A percentile compares a stretch with the other conserved stretches of the same genome.
phyloP scores from a whole-genome alignment of 495 filamentous ascomycete genomes.

The Hypoxylon subgilvum region DNA sequence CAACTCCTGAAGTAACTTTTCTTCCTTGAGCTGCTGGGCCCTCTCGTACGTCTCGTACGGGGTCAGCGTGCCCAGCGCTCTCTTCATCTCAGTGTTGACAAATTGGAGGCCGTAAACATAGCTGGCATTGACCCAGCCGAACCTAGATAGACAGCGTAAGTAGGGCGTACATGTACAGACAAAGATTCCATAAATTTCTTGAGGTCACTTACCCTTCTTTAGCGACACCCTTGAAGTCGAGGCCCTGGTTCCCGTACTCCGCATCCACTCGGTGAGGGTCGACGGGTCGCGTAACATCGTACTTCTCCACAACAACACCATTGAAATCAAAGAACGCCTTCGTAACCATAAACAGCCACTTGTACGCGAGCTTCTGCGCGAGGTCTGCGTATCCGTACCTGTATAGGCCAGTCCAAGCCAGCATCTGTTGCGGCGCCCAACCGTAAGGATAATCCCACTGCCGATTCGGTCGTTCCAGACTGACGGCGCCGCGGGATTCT shows the following conservation, averaged over 20 bases:
- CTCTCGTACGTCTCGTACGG: slow-evolving; percentile 76
- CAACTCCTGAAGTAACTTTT: slow-evolving; percentile 51
- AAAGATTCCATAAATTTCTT: background rate
- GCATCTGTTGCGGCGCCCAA: slow-evolving; percentile 98
- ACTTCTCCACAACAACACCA: slow-evolving; percentile 97
- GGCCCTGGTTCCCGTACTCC: slow-evolving; percentile 96
- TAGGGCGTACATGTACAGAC: slow-evolving; percentile 2
- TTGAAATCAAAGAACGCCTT: slow-evolving; percentile 98
- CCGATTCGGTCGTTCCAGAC: slow-evolving; percentile 82
- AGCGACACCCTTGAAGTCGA: slow-evolving; percentile 90
- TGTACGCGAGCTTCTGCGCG: slow-evolving; percentile 85
- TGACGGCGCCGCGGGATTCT: slow-evolving; percentile 78
- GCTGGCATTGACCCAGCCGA: slow-evolving; percentile 98
- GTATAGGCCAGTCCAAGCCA: slow-evolving; percentile 90
- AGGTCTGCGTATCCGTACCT: slow-evolving; percentile 91
- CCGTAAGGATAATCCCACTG: slow-evolving; percentile 99
- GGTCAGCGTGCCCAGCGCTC: slow-evolving; percentile 82
- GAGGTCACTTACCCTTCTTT: slow-evolving; percentile 84
- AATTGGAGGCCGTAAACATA: slow-evolving; percentile 89
- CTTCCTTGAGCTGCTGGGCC: slow-evolving; percentile 53
- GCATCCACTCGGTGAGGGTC: slow-evolving; percentile 92
- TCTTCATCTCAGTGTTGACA: slow-evolving; percentile 80
- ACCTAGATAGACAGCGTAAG: slow-evolving; percentile 62
- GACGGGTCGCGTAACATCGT: slow-evolving; percentile 88
- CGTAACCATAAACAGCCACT: slow-evolving; percentile 96